Conservation (phyloP, 1,284 basidiomycete species). For the Inonotus obliquus region DNA sequence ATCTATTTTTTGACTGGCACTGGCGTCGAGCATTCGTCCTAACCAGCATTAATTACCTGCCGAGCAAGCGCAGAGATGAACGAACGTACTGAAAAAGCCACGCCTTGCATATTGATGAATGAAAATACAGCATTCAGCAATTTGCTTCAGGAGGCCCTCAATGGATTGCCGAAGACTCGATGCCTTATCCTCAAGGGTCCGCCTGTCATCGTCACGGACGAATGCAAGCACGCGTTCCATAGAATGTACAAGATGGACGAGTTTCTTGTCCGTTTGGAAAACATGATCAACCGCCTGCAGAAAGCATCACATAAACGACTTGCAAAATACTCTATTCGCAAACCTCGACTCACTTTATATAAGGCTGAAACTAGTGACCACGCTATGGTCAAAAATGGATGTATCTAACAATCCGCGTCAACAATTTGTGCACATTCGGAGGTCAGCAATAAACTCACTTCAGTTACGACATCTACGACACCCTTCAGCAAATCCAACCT, state of each 20-base stretch:
- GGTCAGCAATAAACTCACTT: neutral
- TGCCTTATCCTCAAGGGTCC: neutral
- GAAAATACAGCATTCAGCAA: slow-evolving; percentile 13
- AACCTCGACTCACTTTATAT: neutral
- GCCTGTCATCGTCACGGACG: slow-evolving; percentile 3
- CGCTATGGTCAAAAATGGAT: neutral
- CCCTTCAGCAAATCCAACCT: neutral
- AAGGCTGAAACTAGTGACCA: neutral
- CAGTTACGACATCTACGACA: neutral
- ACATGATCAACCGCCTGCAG: neutral
- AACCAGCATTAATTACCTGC: neutral
- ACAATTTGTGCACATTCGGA: neutral
- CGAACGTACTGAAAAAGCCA: slow-evolving; percentile 7
- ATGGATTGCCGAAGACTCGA: slow-evolving; percentile 1
- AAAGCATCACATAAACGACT: neutral
- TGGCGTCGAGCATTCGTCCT: neutral
- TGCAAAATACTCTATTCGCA: neutral
- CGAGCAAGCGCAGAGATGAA: neutral
- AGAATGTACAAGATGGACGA: slow-evolving; percentile 5
- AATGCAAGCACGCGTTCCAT: slow-evolving; percentile 11
- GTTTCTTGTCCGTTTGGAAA: neutral
- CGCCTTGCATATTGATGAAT: slow-evolving; percentile 10
- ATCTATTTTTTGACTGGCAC: neutral
- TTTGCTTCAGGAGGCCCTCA: slow-evolving; percentile 4
- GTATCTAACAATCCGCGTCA: neutral